A percentile compares a stretch with the other conserved stretches of the same genome.
phyloP scores from a whole-genome alignment of 345 rosid genomes.

The Conringia planisiliqua region DNA sequence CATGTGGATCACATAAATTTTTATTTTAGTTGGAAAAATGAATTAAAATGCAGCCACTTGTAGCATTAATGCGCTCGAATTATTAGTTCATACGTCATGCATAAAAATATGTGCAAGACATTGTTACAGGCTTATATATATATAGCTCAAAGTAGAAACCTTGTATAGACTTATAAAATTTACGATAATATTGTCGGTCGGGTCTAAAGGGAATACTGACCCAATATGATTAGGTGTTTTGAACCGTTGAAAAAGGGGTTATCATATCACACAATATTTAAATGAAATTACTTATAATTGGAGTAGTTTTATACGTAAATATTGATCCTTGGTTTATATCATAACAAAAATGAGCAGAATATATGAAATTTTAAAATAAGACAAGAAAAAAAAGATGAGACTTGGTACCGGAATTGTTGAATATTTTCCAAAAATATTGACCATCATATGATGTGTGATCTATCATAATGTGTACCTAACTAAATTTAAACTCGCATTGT shows the following conservation, averaged over 20 bases:
- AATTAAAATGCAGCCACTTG: background rate
- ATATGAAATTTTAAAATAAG: background rate
- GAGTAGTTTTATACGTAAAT: background rate
- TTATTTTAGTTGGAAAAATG: background rate
- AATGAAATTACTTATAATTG: background rate
- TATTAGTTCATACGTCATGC: slow-evolving; percentile 7
- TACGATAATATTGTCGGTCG: slow-evolving; percentile 17
- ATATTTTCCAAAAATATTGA: background rate
- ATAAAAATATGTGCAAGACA: slow-evolving; percentile 19
- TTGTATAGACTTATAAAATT: slow-evolving; percentile 6
- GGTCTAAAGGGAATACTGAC: slow-evolving; percentile 3
- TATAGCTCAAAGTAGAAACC: slow-evolving; percentile 26
- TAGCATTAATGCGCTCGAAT: background rate
- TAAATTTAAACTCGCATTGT: background rate
- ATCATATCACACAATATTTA: background rate
- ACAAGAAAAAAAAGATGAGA: background rate
- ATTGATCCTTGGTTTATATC: background rate
- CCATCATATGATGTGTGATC: background rate
- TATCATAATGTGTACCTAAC: background rate
- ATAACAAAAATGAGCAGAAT: background rate
- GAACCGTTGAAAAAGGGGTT: background rate
- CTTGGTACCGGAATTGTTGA: background rate
- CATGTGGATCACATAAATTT: slow-evolving; percentile 3
- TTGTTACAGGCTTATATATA: background rate
- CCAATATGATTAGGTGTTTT: slow-evolving; percentile 3